Conservation (phyloP, 495 filamentous ascomycete species). For the Antarctomyces pellizariae region DNA sequence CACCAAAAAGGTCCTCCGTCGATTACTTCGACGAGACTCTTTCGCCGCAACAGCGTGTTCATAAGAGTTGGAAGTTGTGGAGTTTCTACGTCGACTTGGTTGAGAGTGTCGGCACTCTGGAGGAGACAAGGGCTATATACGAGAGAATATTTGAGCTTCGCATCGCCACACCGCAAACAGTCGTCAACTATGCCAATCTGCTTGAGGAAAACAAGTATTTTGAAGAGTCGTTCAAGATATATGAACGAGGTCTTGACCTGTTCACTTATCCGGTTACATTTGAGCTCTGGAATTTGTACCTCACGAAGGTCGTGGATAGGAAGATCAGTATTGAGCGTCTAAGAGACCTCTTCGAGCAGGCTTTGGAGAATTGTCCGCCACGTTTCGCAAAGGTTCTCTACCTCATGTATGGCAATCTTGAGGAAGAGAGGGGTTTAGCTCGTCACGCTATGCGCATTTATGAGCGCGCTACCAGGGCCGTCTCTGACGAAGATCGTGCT, state of each 20-base stretch:
- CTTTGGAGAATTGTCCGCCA: conserved; percentile 79
- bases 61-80: conserved; percentile 99
- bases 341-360: conserved; percentile 91
- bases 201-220: conserved; percentile 90
- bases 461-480: conserved; percentile 85
- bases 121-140: conserved; percentile 86
- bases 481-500: conserved; percentile 80
- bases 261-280: conserved; percentile 97
- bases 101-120: conserved; percentile 73
- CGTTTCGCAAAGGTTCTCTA: conserved; percentile 93
- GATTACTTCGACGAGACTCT: conserved; percentile 96
- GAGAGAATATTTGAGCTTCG: conserved; percentile 95
- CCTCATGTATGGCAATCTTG: conserved; percentile 93
- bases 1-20: conserved; percentile 80
- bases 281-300: conserved; percentile 95
- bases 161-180: conserved; percentile 92
- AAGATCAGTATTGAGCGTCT: conserved; percentile 88
- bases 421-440: conserved; percentile 91
- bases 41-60: conserved; percentile 83
- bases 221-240: conserved; percentile 95
- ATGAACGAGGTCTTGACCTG: conserved; percentile 85
- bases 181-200: conserved; percentile 95
- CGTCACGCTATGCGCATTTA: conserved; percentile 98
- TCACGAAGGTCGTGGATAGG: conserved; percentile 90
- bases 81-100: conserved; percentile 98